Base-by-base conservation (phyloP, 2,329 filamentous ascomycete genomes). In the Phyllosticta citrichinensis region DNA sequence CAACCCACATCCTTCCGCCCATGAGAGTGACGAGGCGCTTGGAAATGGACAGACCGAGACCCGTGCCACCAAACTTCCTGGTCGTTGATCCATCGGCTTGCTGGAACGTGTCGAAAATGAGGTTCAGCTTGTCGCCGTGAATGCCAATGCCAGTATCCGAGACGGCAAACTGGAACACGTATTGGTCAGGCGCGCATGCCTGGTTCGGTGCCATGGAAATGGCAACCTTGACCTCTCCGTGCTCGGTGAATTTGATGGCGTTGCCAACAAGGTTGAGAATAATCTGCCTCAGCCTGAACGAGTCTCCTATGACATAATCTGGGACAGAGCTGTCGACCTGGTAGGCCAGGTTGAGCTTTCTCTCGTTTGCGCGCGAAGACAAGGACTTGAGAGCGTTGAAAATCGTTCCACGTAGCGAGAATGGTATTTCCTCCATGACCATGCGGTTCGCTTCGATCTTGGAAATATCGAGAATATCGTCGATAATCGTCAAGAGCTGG, bases 71-170 rank as follows among this genome's bases (percentile, higher is more conserved):
- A 73, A 97, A 97, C 72, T 95, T 94, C 68, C 92, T 85, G 1
- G 93, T 97, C 74, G 95, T 97, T 35, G 92, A 97, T 47, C 93
- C 93, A 72, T 97, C 94, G 20, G 94, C 94, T 77, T 97, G 94
- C 74, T 97, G 93, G 85, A 97, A 97, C 0, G 93, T 97, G 76
- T 97, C 94, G 75, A 99, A 97, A 71, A 99, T 97, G 66, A 97
- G 81, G 71, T 96, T 91, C 58, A 97, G 83, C 78, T 97, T 97
- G 76, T 97, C 92, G 65, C 88, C 84, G 68, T 93, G 90, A 68
- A 97, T 97, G 68, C 94, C 94, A 69, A 97, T 99, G 67, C 94
- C 94, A 40, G 94, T 97, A 73, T 97, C 94, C 20, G 89, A 89
- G 35, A 99, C 94, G 60, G 93, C 87, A 75, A 97, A 97, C 75